Evolutionary conservation across 1,284 basidiomycete genomes (phyloP).

Genomic region (Rhodotorula sp.): DNA sequence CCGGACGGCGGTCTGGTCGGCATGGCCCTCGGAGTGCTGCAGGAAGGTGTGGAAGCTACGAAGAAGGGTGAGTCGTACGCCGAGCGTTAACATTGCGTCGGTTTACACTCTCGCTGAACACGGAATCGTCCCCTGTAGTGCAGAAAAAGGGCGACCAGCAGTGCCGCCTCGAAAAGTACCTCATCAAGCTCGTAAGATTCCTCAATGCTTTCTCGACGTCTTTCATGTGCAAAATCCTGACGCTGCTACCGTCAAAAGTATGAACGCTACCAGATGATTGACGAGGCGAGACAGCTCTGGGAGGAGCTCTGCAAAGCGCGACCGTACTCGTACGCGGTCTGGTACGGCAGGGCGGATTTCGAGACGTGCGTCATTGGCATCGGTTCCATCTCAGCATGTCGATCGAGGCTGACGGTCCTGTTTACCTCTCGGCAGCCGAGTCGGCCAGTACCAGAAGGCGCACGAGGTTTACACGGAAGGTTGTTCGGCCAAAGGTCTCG

Average conservation of each 20-base stretch:
- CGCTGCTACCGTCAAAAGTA: constrained; percentile 29
- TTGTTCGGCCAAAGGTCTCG: constrained; percentile 64
- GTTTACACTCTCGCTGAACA: background rate
- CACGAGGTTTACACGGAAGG: constrained; percentile 64
- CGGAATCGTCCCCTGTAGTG: background rate
- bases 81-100: fast-evolving
- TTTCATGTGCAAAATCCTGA: constrained; percentile 11
- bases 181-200: constrained; percentile 66
- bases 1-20: constrained; percentile 29
- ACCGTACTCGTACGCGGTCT: constrained; percentile 36
- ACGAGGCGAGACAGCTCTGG: constrained; percentile 45
- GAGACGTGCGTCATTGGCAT: constrained; percentile 47
- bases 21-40: constrained; percentile 34
- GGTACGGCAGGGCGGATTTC: constrained; percentile 48
- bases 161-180: constrained; percentile 75
- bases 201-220: constrained; percentile 44
- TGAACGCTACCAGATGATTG: constrained; percentile 43
- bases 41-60: constrained; percentile 45
- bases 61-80: constrained; percentile 49
- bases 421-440: constrained; percentile 26
- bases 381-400: constrained; percentile 55
- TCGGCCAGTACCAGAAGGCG: constrained; percentile 56
- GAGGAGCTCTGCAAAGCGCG: constrained; percentile 40
- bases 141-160: constrained; percentile 58
- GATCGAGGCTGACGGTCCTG: background rate